Conservation (phyloP, 768 basidiomycete genomes). For the Megacollybia marginata region DNA sequence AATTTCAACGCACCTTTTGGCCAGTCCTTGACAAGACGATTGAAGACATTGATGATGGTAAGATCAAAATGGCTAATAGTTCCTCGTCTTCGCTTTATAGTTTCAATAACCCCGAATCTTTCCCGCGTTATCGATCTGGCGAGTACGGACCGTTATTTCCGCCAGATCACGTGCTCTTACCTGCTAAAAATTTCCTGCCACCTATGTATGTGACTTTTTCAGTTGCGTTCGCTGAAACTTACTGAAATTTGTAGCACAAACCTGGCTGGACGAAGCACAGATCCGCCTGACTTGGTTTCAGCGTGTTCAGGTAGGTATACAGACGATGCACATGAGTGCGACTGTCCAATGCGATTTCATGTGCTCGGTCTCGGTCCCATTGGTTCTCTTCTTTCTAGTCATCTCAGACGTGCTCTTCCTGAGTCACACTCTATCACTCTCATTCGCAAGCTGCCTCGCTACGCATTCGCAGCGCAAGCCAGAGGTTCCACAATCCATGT, state of each 20-base stretch:
- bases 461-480: slow-evolving; percentile 25
- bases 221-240: too few relatives aligned
- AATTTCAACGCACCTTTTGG: slow-evolving; percentile 35
- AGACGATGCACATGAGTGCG: not conserved
- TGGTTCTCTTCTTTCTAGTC: slow-evolving; percentile 74
- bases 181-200: too few relatives aligned
- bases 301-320: slow-evolving; percentile 3
- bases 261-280: too few relatives aligned
- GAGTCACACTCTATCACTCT: slow-evolving; percentile 51
- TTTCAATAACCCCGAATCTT: too few relatives aligned
- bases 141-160: too few relatives aligned
- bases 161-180: too few relatives aligned
- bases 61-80: not conserved
- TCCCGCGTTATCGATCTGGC: too few relatives aligned
- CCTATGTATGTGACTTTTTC: too few relatives aligned
- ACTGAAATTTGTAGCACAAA: too few relatives aligned
- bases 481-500: slow-evolving; percentile 34
- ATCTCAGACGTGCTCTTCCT: slow-evolving; percentile 60
- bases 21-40: slow-evolving; percentile 52
- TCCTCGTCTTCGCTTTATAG: too few relatives aligned
- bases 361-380: slow-evolving; percentile 77
- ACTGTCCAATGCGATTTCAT: slow-evolving; percentile 56
- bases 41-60: slow-evolving; percentile 35
- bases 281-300: too few relatives aligned
- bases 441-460: slow-evolving; percentile 49